Conservation (phyloP, 139 green algal species). For the Pleodorina starrii region DNA sequence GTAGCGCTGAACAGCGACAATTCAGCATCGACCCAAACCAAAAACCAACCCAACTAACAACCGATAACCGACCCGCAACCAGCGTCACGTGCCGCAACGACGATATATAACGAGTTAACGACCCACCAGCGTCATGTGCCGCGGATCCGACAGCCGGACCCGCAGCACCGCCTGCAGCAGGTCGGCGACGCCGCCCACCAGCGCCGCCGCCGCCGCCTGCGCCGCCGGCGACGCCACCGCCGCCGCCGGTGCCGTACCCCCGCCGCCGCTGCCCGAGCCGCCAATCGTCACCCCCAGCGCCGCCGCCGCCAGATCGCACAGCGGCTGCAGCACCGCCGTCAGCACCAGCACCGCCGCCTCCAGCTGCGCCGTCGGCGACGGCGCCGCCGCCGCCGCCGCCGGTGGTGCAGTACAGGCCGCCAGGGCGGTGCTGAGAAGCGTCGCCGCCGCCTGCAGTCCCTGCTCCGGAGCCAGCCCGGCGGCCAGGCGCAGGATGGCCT, state of each 20-base stretch:
- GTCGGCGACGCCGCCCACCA: conserved; percentile 29
- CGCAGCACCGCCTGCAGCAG: conserved; percentile 60
- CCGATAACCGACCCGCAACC: neutral
- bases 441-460: conserved; percentile 20
- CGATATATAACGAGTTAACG: neutral
- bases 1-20: too few species aligned
- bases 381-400: neutral
- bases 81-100: neutral
- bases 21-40: too few species aligned
- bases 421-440: conserved; percentile 17
- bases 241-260: neutral
- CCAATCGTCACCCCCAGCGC: neutral
- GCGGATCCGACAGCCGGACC: conserved; percentile 50
- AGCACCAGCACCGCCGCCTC: conserved; percentile 59
- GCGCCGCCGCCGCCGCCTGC: conserved; percentile 1
- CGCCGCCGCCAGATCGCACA: conserved; percentile 43
- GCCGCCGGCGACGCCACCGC: neutral
- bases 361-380: conserved; percentile 13
- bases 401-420: neutral
- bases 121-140: conserved; percentile 60
- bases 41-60: neutral
- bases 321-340: conserved; percentile 48
- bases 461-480: conserved; percentile 51
- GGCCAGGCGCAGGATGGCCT: conserved; percentile 52
- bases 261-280: neutral